phyloP scores from a whole-genome alignment of 805 yeast genomes.

The Saturnispora diversa region DNA sequence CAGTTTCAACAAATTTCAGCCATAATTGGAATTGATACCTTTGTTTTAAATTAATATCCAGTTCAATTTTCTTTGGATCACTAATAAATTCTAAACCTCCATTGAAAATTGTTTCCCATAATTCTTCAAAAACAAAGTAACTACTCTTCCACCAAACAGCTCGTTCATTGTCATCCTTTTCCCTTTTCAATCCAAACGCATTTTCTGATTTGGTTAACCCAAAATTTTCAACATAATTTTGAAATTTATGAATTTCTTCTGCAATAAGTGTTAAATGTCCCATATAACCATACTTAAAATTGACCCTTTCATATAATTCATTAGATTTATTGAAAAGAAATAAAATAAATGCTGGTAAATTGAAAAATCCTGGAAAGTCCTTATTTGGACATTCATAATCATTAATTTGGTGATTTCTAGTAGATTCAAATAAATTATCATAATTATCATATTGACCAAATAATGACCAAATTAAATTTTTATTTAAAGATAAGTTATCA shows the following conservation, averaged over 20 bases:
- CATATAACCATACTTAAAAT: constrained; percentile 80
- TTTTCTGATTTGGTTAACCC: constrained; percentile 29
- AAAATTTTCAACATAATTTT: constrained; percentile 30
- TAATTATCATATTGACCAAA: constrained; percentile 38
- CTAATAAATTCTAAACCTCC: constrained; percentile 2
- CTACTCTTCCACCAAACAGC: constrained; percentile 27
- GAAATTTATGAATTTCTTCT: constrained; percentile 85
- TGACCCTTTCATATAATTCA: constrained; percentile 18
- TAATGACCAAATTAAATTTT: constrained; percentile 62
- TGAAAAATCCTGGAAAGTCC: constrained; percentile 29
- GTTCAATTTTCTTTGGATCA: constrained; percentile 13
- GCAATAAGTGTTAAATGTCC: constrained; percentile 93
- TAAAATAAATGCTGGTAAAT: constrained; percentile 23
- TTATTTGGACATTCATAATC: constrained; percentile 15
- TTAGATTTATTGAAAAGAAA: constrained; percentile 22
- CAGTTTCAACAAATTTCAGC: constrained; percentile 43
- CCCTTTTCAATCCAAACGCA: constrained; percentile 25
- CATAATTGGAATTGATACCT: constrained; percentile 28
- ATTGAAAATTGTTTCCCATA: constrained; percentile 26
- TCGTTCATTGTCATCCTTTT: constrained; percentile 23
- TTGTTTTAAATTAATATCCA: constrained; percentile 7
- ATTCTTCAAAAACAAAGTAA: constrained; percentile 27
- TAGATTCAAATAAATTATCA: constrained; percentile 9
- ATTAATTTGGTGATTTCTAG: constrained; percentile 3
- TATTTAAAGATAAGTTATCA: constrained; percentile 63